Base-by-base conservation (phyloP, 2,329 filamentous ascomycete species). In the Aspergillus melleus region DNA sequence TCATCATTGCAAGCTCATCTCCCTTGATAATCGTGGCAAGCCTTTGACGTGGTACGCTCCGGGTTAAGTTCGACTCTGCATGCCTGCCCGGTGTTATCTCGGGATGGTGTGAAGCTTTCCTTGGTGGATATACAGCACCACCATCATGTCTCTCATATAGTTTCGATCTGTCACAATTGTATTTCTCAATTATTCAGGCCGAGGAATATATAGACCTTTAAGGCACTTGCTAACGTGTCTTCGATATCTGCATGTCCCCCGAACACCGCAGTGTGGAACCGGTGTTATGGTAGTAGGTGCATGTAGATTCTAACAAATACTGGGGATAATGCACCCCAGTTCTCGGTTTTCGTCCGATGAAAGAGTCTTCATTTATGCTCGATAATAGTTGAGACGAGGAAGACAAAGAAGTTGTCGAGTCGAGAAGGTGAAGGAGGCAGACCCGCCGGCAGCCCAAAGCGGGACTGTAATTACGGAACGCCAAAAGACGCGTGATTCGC, bases 401-500 rank as follows among this genome's bases (percentile, higher is more conserved):
- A 24, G 3, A 36, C 6, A 8, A n/a, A 52, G 19, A 42, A 46
- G 20, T 5, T 44, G 39, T 24, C 47, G 8, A 29, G 26, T 29
- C 26, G 26, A 32, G 47, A 55, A 42, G 6, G 22, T 22, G 22
- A 36, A 9, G 46, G 44, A 52, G 49, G 39, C 3, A 30, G 12
- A 29, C 24, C 26, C 26, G 10, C 32, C 32, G 32, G 44, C 50
- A 39, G 36, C 61, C 66, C 52, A 68, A 68, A 66, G 64, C 65
- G 65, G 64, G 60, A 66, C 54, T 66, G 59, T 66, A 62, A 66
- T 65, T 61, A 62, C 51, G 46, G 22, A 64, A 69, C 67, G 65
- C 66, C 66, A 68, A 68, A 68, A 65, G 63, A 67, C 66, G 64
- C 67, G 66, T 65, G 61, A 63, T 64, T 64, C 64, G 65, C 64